A percentile compares a stretch with the other conserved stretches of the same genome.
Evolutionary conservation across 768 basidiomycete species (phyloP).

Genomic region (Psilocybe azurescens): DNA sequence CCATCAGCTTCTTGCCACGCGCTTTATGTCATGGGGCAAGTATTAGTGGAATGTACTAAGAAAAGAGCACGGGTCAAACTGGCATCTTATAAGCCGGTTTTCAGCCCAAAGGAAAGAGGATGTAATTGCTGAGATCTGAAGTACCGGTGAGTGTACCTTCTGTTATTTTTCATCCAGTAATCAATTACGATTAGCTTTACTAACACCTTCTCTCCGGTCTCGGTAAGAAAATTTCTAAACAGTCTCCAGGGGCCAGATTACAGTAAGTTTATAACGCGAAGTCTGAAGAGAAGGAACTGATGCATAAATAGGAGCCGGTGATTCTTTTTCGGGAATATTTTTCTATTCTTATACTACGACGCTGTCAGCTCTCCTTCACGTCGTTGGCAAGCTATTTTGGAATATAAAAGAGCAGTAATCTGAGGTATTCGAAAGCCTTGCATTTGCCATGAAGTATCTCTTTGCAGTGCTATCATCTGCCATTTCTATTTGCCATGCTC

Average conservation of each 20-base stretch:
- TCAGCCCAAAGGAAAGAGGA: too few relatives aligned
- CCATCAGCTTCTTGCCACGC: background rate
- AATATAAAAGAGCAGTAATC: background rate
- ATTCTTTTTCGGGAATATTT: background rate
- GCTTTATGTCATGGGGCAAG: background rate
- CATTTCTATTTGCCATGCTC: background rate
- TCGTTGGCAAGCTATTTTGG: background rate
- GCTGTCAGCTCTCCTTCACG: background rate
- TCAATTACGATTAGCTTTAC: too few relatives aligned
- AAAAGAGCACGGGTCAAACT: background rate
- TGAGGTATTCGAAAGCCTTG: background rate
- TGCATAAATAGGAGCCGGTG: too few relatives aligned
- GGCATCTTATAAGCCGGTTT: background rate
- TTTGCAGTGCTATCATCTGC: background rate
- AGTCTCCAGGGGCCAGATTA: too few relatives aligned
- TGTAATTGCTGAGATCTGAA: too few relatives aligned
- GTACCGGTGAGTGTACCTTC: too few relatives aligned
- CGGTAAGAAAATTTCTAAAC: too few relatives aligned
- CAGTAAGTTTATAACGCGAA: too few relatives aligned
- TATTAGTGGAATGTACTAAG: background rate
- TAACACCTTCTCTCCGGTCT: too few relatives aligned
- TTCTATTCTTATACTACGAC: background rate
- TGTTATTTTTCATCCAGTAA: too few relatives aligned
- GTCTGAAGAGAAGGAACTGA: too few relatives aligned
- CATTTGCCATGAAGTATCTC: background rate